phyloP scores from a whole-genome alignment of 2,329 filamentous ascomycete genomes.

The Pestalotiopsis sp. region DNA sequence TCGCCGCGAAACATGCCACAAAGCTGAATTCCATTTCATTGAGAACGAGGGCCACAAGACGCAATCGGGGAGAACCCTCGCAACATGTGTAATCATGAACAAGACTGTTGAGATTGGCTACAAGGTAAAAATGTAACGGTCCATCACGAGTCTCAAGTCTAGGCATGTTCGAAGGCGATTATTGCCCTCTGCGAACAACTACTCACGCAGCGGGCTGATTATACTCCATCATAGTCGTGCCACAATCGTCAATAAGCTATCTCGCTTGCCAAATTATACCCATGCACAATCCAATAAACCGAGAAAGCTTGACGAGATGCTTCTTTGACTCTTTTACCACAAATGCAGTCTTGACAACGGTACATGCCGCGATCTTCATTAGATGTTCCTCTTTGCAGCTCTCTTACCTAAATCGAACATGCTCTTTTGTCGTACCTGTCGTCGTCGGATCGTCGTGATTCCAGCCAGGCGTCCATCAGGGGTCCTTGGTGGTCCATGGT shows the following conservation, averaged over 20 bases:
- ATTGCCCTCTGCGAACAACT: neutral
- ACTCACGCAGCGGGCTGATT: neutral
- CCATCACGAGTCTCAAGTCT: neutral
- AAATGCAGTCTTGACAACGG: neutral
- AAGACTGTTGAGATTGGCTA: neutral
- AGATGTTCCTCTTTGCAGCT: neutral
- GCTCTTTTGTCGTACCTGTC: neutral
- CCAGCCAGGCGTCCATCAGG: neutral
- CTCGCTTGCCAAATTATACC: constrained; percentile 3
- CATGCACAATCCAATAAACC: constrained; percentile 1
- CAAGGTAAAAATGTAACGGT: neutral
- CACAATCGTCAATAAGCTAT: neutral
- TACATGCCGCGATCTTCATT: constrained; percentile 3
- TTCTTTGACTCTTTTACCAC: neutral
- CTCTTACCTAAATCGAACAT: neutral
- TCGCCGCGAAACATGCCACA: neutral
- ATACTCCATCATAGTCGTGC: neutral
- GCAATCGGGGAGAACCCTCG: neutral
- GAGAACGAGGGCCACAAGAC: neutral
- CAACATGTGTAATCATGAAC: neutral
- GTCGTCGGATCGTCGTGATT: neutral
- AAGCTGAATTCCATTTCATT: neutral
- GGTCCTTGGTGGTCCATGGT: neutral
- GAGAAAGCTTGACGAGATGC: constrained; percentile 5
- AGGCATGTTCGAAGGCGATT: neutral